Base-by-base conservation (phyloP, 768 basidiomycete species). In the Lactarius tabidus region DNA sequence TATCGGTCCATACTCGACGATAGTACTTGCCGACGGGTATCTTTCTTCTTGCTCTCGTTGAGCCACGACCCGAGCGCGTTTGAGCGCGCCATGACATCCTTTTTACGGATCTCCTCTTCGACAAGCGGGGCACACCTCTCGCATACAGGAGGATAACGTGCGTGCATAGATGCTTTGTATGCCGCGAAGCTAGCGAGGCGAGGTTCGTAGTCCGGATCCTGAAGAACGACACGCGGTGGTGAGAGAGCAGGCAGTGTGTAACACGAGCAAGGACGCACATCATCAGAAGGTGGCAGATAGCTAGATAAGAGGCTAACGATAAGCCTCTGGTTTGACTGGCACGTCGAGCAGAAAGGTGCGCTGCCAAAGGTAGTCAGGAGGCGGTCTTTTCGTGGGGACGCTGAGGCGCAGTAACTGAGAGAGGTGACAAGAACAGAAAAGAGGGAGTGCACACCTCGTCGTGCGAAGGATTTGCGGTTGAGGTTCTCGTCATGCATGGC, bases 291-390 rank as follows among this genome's bases (percentile, higher is more conserved):
- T 12, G 94, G 94, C 1, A 96, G 82, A 74, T 95, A 98, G 71
- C 90, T 94, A 18, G 94, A 90, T 36, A 98, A 78, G 62, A 98
- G 83, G 74, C 94, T 92, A 66, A 91, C 79, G 60, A 93, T 79
- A 43, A 98, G 82, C 79, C 86, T 88, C 72, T 97, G 95, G 75
- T 98, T 98, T n/a, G 92, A 91, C 70, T 89, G 87, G 74, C 95
- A 97, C 8, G 85, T 85, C 70, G 89, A 87, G 76, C 95, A 98
- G 77, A 96, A 95, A 9, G 84, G 82, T 1, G 83, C 79, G 31
- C 79, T 80, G 51, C 82, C 70, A 64, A 88, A 89, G 62, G 79
- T 73, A 26, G 84, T 82, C 1, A 87, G 90, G 29, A 93, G 75
- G 28, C 84, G 82, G 72, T 90, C 84, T 71, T 84, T 89, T 70